Evolutionary conservation across 164 flowering plant genomes (phyloP).

Genomic region (Nymphaea thermarum): DNA sequence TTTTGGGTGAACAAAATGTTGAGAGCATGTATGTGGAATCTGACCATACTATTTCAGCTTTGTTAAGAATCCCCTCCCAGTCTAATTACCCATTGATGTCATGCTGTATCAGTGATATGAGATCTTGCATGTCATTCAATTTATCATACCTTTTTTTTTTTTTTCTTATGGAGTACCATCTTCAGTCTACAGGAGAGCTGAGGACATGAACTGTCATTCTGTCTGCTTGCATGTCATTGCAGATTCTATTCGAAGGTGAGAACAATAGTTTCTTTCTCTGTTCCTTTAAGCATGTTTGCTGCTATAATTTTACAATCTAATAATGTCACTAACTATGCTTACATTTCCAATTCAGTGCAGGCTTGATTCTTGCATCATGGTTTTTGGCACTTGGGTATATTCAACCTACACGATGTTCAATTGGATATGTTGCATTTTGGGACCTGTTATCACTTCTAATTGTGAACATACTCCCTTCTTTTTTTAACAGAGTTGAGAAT

Average conservation of each 20-base stretch:
- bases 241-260: conserved; percentile 93
- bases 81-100: too few species aligned
- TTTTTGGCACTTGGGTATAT: conserved; percentile 74
- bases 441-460: not conserved
- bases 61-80: too few species aligned
- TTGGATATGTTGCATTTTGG: not conserved
- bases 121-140: not conserved
- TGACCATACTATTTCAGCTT: too few species aligned
- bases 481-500: conserved; percentile 58
- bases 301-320: not conserved
- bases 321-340: not conserved
- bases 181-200: conserved; percentile 85
- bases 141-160: not conserved
- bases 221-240: conserved; percentile 96
- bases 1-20: too few species aligned
- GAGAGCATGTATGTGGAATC: too few species aligned
- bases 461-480: not conserved
- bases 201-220: conserved; percentile 95
- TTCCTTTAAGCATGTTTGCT: not conserved
- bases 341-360: conserved; percentile 67
- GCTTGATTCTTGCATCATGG: conserved; percentile 93
- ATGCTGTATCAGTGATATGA: too few species aligned
- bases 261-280: not conserved
- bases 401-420: not conserved
- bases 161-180: not conserved